Percentiles rank a stretch among this genome's conserved stretches.
Conservation (phyloP, 202 grass and related monocot genomes). For the Carex arenaria region DNA sequence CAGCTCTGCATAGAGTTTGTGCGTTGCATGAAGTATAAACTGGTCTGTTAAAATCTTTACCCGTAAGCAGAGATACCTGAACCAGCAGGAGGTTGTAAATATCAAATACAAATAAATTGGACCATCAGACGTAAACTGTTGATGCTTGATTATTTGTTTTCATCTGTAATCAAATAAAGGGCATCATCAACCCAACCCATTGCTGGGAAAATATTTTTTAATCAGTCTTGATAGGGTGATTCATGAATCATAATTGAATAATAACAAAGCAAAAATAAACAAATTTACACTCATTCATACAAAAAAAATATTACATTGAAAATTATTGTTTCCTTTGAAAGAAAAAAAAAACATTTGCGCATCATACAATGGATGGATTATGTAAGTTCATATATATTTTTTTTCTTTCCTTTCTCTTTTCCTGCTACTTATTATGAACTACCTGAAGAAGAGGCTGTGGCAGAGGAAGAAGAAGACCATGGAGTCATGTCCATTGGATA, state of each 20-base stretch:
- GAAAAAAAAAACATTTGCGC: neutral
- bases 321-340: neutral
- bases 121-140: neutral
- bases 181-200: neutral
- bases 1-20: too few relatives aligned
- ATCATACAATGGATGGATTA: neutral
- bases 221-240: neutral
- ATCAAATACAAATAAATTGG: neutral
- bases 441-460: conserved; percentile 23
- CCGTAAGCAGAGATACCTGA: too few relatives aligned
- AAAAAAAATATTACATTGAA: conserved; percentile 1
- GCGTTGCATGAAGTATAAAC: too few relatives aligned
- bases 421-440: conserved; percentile 18
- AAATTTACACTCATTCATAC: conserved; percentile 23
- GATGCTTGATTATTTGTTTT: neutral
- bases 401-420: neutral
- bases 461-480: conserved; percentile 48
- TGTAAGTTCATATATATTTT: neutral
- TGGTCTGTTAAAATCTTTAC: too few relatives aligned
- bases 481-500: conserved; percentile 98
- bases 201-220: neutral
- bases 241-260: neutral
- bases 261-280: neutral
- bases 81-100: too few relatives aligned
- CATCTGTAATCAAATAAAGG: neutral